Evolutionary conservation across 2,329 filamentous ascomycete genomes (phyloP), one percentile per base, ranked within the genome.

Genomic region (Passalora sequoiae): DNA sequence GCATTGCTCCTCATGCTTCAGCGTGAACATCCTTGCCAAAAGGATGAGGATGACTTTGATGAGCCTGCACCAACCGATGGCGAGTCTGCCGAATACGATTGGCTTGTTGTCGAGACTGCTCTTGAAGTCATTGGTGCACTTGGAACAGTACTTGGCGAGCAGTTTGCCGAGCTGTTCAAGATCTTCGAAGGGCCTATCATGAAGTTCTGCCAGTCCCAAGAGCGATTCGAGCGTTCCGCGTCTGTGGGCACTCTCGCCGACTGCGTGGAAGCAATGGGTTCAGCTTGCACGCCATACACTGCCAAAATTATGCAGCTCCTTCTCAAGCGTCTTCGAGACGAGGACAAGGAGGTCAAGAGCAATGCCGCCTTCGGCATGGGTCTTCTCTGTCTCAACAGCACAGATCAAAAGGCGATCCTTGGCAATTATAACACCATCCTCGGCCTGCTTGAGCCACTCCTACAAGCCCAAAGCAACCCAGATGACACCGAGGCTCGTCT

Each of bases 71-170:
- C 81, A 7, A 72, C 72, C 41, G 65, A 74, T 9, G 73, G 80
- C 38, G 91, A 89, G 63, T 85, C 84, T 21, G 94, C 91, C 2
- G 92, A 98, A 70, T 95, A 94, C 60, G 92, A 97, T 72, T 97
- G 92, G 92, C 79, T 96, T 13, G 84, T 95, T 39, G 84, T 97
- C 42, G 92, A 98, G 70, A 95, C 89, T 7, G 89, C 88, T 25
- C 78, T 97, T 43, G 92, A 97, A 54, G 88, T 94, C 35, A 75
- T 96, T 38, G 87, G 88, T 39, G 88, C 86, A 27, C 78, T 97
- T 29, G 83, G 89, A 15, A 80, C 81, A 35, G 88, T 88, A 22
- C 80, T 97, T 10, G 92, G 92, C 28, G 66, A 77, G 16, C 80
- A 82, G 56, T 97, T 96, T 60, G 76, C 77, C 43, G 84, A 95